Evolutionary conservation across 139 green algal species (phyloP).

Genomic region (Edaphochlamys debaryana): DNA sequence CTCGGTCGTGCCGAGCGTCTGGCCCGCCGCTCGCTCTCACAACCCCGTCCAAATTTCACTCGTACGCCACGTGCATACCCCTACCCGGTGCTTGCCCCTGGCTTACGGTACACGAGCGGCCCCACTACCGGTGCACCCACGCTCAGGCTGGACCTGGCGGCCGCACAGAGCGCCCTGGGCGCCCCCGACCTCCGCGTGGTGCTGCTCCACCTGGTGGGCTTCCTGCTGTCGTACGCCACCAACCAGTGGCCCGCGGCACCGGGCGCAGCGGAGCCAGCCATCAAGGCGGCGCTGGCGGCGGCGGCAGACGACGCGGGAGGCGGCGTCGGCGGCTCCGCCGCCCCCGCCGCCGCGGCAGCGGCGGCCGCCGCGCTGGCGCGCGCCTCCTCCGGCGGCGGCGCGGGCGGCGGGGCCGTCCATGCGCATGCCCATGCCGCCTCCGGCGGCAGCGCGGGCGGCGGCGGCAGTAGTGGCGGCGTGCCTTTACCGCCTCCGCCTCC

Average conservation of each 20-base stretch:
- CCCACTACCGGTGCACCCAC: too few relatives aligned
- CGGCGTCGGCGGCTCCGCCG: neutral
- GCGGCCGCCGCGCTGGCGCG: neutral
- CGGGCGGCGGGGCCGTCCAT: too few relatives aligned
- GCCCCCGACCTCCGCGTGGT: slow-evolving; percentile 58
- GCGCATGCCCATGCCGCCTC: too few relatives aligned
- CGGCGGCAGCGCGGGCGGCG: too few relatives aligned
- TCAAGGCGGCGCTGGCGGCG: slow-evolving; percentile 14
- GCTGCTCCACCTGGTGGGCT: slow-evolving; percentile 66
- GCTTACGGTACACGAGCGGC: too few relatives aligned
- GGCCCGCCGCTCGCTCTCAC: too few relatives aligned
- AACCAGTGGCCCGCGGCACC: slow-evolving; percentile 44
- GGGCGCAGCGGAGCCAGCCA: neutral
- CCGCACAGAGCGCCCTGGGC: slow-evolving; percentile 61
- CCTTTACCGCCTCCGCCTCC: neutral
- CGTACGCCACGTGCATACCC: too few relatives aligned
- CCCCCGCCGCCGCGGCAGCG: neutral
- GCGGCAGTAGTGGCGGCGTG: too few relatives aligned
- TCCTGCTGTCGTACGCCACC: slow-evolving; percentile 67
- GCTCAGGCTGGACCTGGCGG: slow-evolving; percentile 61
- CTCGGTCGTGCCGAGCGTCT: too few relatives aligned
- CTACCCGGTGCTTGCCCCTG: too few relatives aligned
- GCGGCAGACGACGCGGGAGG: neutral
- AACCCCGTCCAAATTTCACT: too few relatives aligned
- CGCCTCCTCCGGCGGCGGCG: neutral